Conservation (phyloP, 495 filamentous ascomycete genomes). For the Xylaria nigripes region DNA sequence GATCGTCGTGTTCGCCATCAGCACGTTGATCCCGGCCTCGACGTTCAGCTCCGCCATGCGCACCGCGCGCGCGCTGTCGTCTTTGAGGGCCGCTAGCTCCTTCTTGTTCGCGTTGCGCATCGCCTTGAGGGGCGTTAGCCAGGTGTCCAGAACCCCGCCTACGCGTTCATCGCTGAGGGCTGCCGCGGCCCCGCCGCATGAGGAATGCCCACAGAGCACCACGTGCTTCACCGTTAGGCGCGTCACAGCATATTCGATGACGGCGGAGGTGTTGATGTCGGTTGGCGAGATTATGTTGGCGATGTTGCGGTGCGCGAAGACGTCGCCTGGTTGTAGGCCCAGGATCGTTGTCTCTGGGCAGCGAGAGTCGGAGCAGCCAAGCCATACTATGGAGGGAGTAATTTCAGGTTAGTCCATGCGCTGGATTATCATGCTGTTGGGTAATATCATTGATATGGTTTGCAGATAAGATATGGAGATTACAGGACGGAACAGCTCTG, state of each 20-base stretch:
- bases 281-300: slow-evolving; percentile 75
- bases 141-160: slow-evolving; percentile 70
- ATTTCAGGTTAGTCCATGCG: not conserved
- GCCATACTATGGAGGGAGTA: slow-evolving; percentile 51
- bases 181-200: slow-evolving; percentile 69
- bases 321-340: slow-evolving; percentile 73
- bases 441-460: not conserved
- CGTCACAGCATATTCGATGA: slow-evolving; percentile 76
- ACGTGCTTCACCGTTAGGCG: slow-evolving; percentile 73
- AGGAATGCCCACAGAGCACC: slow-evolving; percentile 76
- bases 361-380: slow-evolving; percentile 86
- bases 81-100: slow-evolving; percentile 42
- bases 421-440: not conserved
- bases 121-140: slow-evolving; percentile 64
- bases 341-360: slow-evolving; percentile 82
- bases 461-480: not conserved
- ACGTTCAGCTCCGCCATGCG: slow-evolving; percentile 65
- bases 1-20: slow-evolving; percentile 54
- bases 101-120: slow-evolving; percentile 49
- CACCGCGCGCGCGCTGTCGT: slow-evolving; percentile 40
- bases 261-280: slow-evolving; percentile 66
- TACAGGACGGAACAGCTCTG: no score
- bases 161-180: slow-evolving; percentile 59
- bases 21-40: slow-evolving; percentile 51
- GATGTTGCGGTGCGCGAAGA: slow-evolving; percentile 93